Percentiles rank a stretch among this genome's conserved stretches.
Conservation (phyloP, 2,329 filamentous ascomycete genomes). For the Penicillium sp. region DNA sequence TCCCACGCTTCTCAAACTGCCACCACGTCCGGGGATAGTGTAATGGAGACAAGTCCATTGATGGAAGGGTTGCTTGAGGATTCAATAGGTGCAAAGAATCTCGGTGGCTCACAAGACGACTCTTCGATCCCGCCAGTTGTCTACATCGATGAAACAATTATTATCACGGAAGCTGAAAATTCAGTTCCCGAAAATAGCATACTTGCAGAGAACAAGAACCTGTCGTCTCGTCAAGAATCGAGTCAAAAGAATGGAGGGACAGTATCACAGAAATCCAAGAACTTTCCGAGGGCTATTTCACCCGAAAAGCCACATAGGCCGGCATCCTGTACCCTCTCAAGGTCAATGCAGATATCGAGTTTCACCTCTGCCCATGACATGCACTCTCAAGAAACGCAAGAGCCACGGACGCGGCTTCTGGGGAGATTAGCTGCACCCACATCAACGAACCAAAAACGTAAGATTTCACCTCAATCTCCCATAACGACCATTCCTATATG, state of each 20-base stretch:
- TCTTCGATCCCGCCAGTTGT: slow-evolving; percentile 14
- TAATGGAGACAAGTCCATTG: background rate
- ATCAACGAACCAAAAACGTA: background rate
- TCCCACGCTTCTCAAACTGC: background rate
- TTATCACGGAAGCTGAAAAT: background rate
- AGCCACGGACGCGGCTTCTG: background rate
- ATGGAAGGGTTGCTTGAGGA: background rate
- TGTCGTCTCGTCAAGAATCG: slow-evolving; percentile 15
- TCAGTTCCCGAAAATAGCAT: background rate
- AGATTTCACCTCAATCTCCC: slow-evolving; percentile 17
- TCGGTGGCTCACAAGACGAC: background rate
- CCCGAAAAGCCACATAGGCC: background rate
- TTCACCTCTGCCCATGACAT: background rate
- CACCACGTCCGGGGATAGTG: background rate
- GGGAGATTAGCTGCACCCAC: background rate
- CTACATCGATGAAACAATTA: slow-evolving; percentile 20
- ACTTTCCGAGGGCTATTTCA: background rate
- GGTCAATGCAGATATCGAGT: background rate
- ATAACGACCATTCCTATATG: slow-evolving; percentile 31
- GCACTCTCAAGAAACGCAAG: background rate
- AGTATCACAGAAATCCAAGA: background rate
- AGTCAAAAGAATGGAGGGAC: slow-evolving; percentile 9
- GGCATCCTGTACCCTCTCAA: background rate
- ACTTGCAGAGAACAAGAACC: slow-evolving; percentile 25
- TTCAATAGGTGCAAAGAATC: background rate